Evolutionary conservation across 805 yeast genomes (phyloP), one percentile per base, ranked within the genome.

Genomic region (Candida alai): DNA sequence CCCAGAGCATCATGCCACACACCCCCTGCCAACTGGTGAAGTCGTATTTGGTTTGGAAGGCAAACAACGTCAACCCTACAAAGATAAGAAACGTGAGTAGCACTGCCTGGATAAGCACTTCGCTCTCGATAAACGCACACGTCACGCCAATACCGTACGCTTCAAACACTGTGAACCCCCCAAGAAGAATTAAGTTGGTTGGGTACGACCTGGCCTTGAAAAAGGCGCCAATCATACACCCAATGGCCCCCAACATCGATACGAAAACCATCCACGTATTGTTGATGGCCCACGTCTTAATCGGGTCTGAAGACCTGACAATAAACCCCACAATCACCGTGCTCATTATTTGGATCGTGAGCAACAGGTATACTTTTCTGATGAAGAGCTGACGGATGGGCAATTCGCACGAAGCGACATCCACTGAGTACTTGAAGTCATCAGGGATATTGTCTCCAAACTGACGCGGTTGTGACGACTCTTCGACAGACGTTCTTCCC

Each of bases 371-470:
- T 6, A 87, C 96, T 51, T 83, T 84, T 39, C 88, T 72, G 45
- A 84, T 64, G 48, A 87, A 87, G 54, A 78, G 70, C 44, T 81
- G 84, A 47, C 96, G 76, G 24, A 87, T 68, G 11, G 82, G 76
- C 33, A 84, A 62, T 39, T 82, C 84, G 58, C 95, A 85, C 20
- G 83, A 78, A 3, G 87, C 76, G 16, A 87, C 94, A 34, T 74
- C 72, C 5, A 83, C 82, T 22, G 83, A 76, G 57, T 80, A 85
- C 55, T 86, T 87, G 74, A 86, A 87, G 58, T 85, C 95, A 46
- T 86, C 84, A 4, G 82, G 80, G 30, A 73, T 50, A 42, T 60
- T 57, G 40, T 60, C 66, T 7, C 57, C 67, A 6, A 42, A 58
- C 8, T 35, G 32, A 35, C 66, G 45, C 12, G 60, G 56, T 12